Evolutionary conservation across 2,329 filamentous ascomycete species (phyloP), one percentile per base, ranked within the genome.

Genomic region (Fusarium bactridioides): DNA sequence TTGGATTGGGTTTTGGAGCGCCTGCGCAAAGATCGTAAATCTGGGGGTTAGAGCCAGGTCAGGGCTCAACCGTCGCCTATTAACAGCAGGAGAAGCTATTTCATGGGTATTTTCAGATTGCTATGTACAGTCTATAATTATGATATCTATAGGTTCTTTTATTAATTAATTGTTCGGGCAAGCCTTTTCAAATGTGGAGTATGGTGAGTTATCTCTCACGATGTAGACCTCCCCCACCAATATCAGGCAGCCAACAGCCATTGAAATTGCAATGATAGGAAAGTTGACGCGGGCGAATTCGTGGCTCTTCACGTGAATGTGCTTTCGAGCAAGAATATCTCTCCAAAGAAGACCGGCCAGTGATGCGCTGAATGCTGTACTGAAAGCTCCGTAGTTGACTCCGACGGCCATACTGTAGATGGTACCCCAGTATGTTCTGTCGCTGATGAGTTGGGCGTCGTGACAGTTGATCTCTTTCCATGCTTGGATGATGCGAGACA

Each of bases 341-440:
- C 90, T 85, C 92, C 92, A 94, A 0, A 94, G 82, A 13, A 94
- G 83, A 3, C 92, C 92, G 3, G 92, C 92, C 4, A 94, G 80
- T 0, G 91, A 93, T 0, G 91, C 92, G 70, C 90, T 92, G 74
- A 94, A 93, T 0, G 91, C 90, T 0, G 89, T 88, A 77, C 91
- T 93, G 77, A 93, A 94, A 0, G 92, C 92, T 8, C 92, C 92
- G 64, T 90, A 94, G 78, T 94, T 94, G 67, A 93, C 90, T 5
- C 91, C 91, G 1, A 94, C 81, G 0, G 92, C 92, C 90, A 94
- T 92, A 78, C 87, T 88, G 79, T 94, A 94, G 0, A 94, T 88
- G 0, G 91, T 92, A 0, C 87, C 92, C 91, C 91, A 93, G 77
- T 93, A 93, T 0, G 87, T 92, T 7, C 91, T 86, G 47, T 93